These are phyloP conservation scores for Paramecium sexaurelia DNA, from an alignment of 73 alveolate species.

Conservation along the genomic window DNA sequence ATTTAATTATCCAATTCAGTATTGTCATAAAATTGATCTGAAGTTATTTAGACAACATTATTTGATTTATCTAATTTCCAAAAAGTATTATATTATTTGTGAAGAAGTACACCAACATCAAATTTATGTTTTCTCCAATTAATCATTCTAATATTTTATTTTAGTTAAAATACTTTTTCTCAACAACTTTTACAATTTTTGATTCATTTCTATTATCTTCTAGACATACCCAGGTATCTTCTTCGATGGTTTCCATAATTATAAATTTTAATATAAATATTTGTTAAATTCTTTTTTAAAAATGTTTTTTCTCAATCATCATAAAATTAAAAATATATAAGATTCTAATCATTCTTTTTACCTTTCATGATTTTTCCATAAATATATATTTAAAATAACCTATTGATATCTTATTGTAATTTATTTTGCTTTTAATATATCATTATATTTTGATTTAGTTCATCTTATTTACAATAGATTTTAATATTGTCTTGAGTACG, in stretches of 20 bases:
- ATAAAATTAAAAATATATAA: background rate
- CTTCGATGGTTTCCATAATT: constrained; percentile 1
- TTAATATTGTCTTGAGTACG: too few species aligned
- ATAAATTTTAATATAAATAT: background rate
- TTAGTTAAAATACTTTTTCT: background rate
- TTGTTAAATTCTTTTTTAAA: background rate
- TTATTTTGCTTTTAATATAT: too few species aligned
- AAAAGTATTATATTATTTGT: constrained; percentile 19
- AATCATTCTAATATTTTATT: background rate
- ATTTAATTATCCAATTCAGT: background rate
- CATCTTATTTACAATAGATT: too few species aligned
- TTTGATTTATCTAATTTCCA: background rate
- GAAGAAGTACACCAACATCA: constrained; percentile 15
- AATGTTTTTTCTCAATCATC: background rate
- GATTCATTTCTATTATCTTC: constrained; percentile 21
- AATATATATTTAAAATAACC: background rate
- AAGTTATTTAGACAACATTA: background rate
- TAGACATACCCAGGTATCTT: background rate
- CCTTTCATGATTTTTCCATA: background rate
- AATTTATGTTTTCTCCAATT: constrained; percentile 46
- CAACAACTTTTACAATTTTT: background rate
- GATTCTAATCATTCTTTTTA: background rate
- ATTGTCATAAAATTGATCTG: background rate
- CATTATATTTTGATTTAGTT: too few species aligned
- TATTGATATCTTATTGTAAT: too few species aligned